Percentiles rank a stretch among this genome's conserved stretches.
Conservation (phyloP, 2,329 filamentous ascomycete genomes). For the Alternaria sp. region DNA sequence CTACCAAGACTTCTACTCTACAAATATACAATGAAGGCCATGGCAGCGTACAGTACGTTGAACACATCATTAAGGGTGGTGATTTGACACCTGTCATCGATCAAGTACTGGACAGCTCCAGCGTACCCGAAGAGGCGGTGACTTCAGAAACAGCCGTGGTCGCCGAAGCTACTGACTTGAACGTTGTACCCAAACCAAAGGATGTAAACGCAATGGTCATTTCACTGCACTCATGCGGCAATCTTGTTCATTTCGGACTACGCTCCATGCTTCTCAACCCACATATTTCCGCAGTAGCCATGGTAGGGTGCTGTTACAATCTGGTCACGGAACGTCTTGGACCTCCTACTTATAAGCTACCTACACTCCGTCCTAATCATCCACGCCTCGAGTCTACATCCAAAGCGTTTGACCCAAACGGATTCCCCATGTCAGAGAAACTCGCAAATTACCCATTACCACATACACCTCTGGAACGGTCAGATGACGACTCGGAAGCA, state of each 20-base stretch:
- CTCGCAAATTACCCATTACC: conserved; percentile 60
- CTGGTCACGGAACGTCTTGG: conserved; percentile 88
- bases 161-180: conserved; percentile 32
- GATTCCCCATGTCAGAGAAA: conserved; percentile 87
- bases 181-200: conserved; percentile 35
- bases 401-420: conserved; percentile 79
- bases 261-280: conserved; percentile 85
- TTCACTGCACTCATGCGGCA: conserved; percentile 96
- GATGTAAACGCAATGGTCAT: conserved; percentile 75
- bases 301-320: conserved; percentile 99
- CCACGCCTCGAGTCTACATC: conserved; percentile 71
- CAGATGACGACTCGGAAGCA: neutral
- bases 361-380: conserved; percentile 77
- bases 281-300: conserved; percentile 84
- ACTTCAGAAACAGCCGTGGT: conserved; percentile 27
- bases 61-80: conserved; percentile 75
- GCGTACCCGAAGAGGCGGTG: conserved; percentile 31
- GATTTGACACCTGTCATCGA: conserved; percentile 72
- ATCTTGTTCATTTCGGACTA: conserved; percentile 93
- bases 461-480: conserved; percentile 12
- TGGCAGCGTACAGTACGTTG: conserved; percentile 77
- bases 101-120: conserved; percentile 61
- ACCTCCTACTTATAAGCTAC: conserved; percentile 84
- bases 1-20: conserved; percentile 40
- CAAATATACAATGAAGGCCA: conserved; percentile 63